Conservation (phyloP, 2,329 filamentous ascomycete species). For the Ophiostoma fasciatum region DNA sequence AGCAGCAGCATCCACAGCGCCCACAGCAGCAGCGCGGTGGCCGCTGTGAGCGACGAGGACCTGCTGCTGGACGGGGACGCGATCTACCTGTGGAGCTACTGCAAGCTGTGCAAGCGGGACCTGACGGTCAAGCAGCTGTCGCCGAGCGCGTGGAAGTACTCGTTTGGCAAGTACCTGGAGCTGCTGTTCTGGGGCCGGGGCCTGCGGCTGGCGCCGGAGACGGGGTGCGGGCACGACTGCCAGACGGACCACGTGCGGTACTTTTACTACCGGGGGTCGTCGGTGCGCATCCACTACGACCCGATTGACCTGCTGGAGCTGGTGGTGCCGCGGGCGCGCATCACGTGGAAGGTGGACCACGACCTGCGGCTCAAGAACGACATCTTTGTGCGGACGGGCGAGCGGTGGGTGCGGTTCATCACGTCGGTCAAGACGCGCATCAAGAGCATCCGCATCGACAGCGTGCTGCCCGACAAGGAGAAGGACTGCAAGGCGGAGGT, state of each 20-base stretch:
- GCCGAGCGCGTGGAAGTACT: conserved; percentile 91
- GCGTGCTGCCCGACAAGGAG: conserved; percentile 72
- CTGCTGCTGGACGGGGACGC: conserved; percentile 42
- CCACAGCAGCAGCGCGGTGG: background rate
- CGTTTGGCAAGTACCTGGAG: conserved; percentile 96
- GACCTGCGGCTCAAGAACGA: conserved; percentile 89
- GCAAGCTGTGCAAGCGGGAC: conserved; percentile 81
- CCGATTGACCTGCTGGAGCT: conserved; percentile 87
- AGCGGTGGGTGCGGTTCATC: conserved; percentile 77
- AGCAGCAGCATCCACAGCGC: background rate
- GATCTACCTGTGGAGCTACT: conserved; percentile 96
- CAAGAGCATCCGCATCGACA: conserved; percentile 80
- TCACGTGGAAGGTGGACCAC: conserved; percentile 97
- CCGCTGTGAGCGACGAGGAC: conserved; percentile 17
- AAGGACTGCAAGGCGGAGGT: conserved; percentile 73
- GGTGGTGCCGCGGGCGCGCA: conserved; percentile 72
- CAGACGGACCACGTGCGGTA: conserved; percentile 86
- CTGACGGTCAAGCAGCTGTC: conserved; percentile 87
- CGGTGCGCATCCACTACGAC: conserved; percentile 83
- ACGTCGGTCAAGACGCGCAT: conserved; percentile 69
- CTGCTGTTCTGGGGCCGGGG: conserved; percentile 89
- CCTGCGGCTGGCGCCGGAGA: conserved; percentile 53
- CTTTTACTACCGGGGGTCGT: conserved; percentile 76
- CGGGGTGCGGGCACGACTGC: conserved; percentile 70
- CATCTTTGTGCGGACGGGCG: conserved; percentile 66